Evolutionary conservation across 129 eudicot species (phyloP).

Genomic region (sunflower (Helianthus annuus)): DNA sequence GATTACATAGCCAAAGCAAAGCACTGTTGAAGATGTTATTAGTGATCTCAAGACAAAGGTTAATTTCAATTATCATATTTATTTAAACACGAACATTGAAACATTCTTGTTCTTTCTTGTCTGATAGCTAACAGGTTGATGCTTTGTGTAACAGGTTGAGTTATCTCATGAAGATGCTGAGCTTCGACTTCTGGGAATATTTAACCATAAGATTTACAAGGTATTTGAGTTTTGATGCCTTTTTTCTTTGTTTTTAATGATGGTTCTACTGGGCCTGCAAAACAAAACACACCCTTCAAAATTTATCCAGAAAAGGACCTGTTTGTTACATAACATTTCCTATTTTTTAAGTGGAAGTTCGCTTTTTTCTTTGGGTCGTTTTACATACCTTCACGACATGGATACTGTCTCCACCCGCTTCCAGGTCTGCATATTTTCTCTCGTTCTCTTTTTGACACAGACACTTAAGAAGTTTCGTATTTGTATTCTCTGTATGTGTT

Average conservation of each 20-base stretch:
- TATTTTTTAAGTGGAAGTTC: slow-evolving; percentile 66
- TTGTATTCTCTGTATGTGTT: not conserved
- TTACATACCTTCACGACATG: slow-evolving; percentile 68
- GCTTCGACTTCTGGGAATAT: slow-evolving; percentile 73
- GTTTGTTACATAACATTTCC: not conserved
- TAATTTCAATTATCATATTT: not conserved
- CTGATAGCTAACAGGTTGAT: slow-evolving; percentile 1
- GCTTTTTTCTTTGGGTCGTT: slow-evolving; percentile 69
- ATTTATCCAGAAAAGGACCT: not conserved
- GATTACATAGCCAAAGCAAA: slow-evolving; percentile 70
- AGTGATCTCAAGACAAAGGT: slow-evolving; percentile 69
- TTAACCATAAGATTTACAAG: slow-evolving; percentile 88
- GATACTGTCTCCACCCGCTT: slow-evolving; percentile 66
- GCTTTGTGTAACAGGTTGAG: slow-evolving; percentile 53
- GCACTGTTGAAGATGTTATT: slow-evolving; percentile 82
- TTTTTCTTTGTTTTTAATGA: not conserved
- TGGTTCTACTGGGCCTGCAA: not conserved
- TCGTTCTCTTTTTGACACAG: no score
- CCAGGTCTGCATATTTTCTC: slow-evolving; percentile 44
- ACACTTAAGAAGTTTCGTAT: no score
- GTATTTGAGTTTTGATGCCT: slow-evolving; percentile 27
- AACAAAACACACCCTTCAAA: not conserved
- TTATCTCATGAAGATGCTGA: slow-evolving; percentile 74
- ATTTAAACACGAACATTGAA: not conserved
- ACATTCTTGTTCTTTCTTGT: not conserved